These are phyloP conservation scores for Millerozyma miso DNA, from an alignment of 805 yeast species.

Conservation along the genomic window DNA sequence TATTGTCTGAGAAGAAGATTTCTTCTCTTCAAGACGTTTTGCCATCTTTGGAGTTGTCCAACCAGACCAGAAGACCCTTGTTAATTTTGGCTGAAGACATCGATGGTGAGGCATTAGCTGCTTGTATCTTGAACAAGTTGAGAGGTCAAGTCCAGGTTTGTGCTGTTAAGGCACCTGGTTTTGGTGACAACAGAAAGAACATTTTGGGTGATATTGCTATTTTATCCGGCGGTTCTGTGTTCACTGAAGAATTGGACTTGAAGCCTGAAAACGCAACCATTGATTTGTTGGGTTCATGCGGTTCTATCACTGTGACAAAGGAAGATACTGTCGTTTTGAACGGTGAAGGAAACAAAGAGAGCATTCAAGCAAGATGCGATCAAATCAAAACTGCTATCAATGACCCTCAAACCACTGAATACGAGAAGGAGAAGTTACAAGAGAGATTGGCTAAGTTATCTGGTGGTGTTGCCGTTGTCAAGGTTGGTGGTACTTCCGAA, in stretches of 20 bases:
- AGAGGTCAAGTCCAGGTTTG: slow-evolving; percentile 98
- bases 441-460: slow-evolving; percentile 95
- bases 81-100: slow-evolving; percentile 92
- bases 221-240: slow-evolving; percentile 87
- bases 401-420: slow-evolving; percentile 73
- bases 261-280: slow-evolving; percentile 92
- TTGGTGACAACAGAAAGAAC: slow-evolving; percentile 98
- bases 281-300: slow-evolving; percentile 87
- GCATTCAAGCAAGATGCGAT: slow-evolving; percentile 81
- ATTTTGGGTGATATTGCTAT: slow-evolving; percentile 93
- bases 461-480: slow-evolving; percentile 97
- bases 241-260: slow-evolving; percentile 90
- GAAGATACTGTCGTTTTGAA: slow-evolving; percentile 92
- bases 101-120: slow-evolving; percentile 98
- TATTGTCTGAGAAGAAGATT: slow-evolving; percentile 87
- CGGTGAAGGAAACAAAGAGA: slow-evolving; percentile 85
- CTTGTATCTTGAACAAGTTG: slow-evolving; percentile 93
- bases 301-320: slow-evolving; percentile 87
- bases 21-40: slow-evolving; percentile 85
- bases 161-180: slow-evolving; percentile 98
- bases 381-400: slow-evolving; percentile 83
- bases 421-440: slow-evolving; percentile 95
- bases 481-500: slow-evolving; percentile 96
- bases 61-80: slow-evolving; percentile 89
- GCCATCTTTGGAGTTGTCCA: slow-evolving; percentile 90